Conservation (phyloP, 169 alveolate species). For the Plasmodium cynomolgi region DNA sequence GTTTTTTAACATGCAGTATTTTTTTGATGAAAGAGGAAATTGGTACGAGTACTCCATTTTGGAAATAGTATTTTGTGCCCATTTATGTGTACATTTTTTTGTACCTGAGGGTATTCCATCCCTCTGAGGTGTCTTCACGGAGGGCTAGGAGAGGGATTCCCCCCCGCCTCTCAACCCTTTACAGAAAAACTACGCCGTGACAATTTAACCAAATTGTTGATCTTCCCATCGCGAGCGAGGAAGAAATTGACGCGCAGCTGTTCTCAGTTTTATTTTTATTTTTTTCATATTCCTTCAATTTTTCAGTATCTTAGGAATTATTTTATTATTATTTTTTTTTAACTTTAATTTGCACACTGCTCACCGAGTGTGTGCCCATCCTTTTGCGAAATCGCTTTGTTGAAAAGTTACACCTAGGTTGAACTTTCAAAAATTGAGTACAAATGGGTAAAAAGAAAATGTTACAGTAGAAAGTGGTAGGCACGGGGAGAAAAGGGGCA, state of each 20-base stretch:
- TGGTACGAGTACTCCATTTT: not conserved
- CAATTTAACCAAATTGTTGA: not conserved
- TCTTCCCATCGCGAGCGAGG: not conserved
- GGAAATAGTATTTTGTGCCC: not conserved
- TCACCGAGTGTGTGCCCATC: not conserved
- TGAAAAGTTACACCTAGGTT: not conserved
- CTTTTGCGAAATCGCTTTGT: not conserved
- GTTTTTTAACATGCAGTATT: not conserved
- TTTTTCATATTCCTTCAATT: not conserved
- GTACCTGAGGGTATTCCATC: not conserved
- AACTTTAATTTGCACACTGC: not conserved
- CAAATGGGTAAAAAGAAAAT: not conserved
- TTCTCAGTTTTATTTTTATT: not conserved
- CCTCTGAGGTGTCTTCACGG: not conserved
- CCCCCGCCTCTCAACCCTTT: not conserved
- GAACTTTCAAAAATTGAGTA: not conserved
- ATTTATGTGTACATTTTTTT: no score
- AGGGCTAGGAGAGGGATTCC: not conserved
- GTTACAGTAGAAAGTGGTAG: not conserved
- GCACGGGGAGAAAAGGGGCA: not conserved
- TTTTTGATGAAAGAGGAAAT: not conserved
- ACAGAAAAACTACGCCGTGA: not conserved
- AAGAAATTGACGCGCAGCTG: not conserved
- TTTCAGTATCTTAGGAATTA: not conserved
- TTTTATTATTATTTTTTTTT: not conserved